Evolutionary conservation across 192 early-diverging fungal species (phyloP).

Genomic region (Funneliformis mosseae): DNA sequence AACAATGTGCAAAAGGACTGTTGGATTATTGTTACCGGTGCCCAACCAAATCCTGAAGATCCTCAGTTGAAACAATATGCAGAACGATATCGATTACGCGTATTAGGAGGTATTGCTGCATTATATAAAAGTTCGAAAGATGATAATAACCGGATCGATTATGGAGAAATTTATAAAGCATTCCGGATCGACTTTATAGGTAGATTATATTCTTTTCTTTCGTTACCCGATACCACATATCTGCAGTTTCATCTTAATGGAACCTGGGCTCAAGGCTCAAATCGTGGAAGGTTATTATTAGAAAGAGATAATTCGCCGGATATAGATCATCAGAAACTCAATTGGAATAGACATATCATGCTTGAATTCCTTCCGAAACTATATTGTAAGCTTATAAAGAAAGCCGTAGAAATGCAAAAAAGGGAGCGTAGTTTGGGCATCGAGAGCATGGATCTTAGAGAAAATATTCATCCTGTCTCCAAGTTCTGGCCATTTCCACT

Average conservation of each 20-base stretch:
- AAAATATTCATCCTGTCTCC: neutral
- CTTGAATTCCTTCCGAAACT: conserved; percentile 1
- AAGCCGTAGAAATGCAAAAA: neutral
- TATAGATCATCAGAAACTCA: conserved; percentile 11
- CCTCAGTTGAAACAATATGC: neutral
- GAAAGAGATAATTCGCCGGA: neutral
- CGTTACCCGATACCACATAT: neutral
- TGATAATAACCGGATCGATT: no score
- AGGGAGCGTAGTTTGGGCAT: neutral
- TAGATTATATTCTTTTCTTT: conserved; percentile 1
- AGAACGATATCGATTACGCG: neutral
- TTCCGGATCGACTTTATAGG: no score
- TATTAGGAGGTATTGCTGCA: conserved; percentile 16
- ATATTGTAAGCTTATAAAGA: neutral
- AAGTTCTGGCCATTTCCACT: conserved; percentile 19
- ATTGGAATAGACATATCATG: conserved; percentile 24
- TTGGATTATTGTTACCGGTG: neutral
- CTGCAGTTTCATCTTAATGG: neutral
- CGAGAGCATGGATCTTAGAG: no score
- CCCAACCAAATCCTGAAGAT: neutral
- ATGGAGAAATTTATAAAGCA: no score
- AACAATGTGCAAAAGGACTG: neutral
- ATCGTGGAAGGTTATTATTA: conserved; percentile 11
- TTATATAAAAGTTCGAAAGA: neutral
- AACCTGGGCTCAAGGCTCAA: conserved; percentile 17